Evolutionary conservation across 2,329 filamentous ascomycete genomes (phyloP), one percentile per base, ranked within the genome.

Genomic region (Curvularia sp.): DNA sequence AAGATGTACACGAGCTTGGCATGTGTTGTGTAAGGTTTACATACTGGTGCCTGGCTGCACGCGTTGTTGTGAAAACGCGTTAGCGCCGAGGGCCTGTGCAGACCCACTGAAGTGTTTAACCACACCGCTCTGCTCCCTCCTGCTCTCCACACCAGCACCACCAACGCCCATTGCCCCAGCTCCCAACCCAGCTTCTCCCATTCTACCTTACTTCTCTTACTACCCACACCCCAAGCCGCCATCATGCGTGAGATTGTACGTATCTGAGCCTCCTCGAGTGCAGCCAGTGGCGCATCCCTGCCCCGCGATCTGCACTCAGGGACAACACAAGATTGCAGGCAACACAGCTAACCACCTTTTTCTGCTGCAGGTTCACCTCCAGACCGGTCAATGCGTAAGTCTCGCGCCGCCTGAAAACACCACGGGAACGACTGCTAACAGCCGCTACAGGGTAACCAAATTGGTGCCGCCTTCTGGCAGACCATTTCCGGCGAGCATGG

Each of bases 361-460:
- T 77, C 74, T 69, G 60, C 68, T 67, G 86, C 79, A 98, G 94
- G 94, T 98, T 84, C 95, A 99, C 85, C 93, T 99, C 77, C 95
- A 99, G 86, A 99, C 95, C 87, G 95, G 95, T 83, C 95, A 99
- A 89, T 98, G 95, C 86, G 94, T 97, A 88, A 84, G 89, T 87
- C 55, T 39, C 5, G 63, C 54, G 47, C 60, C 51, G 58, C 49
- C 44, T 42, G 26, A 43, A 28, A 28, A 33, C 44, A 44, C 18
- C 44, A 49, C 62, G 35, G 59, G 63, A 48, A 58, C 58, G 59
- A 60, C 46, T 50, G 56, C 75, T 78, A 57, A 78, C 68, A 57
- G 55, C 74, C 20, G 64, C 56, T 73, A 4, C 76, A 97, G 94
- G 95, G 95, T 88, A 99, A 99, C 91, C 95, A 99, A 92, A 97